Percentiles rank a stretch among this genome's conserved stretches.
Evolutionary conservation across 441 rosid genomes (phyloP).

Genomic region (Corymbia citriodora): DNA sequence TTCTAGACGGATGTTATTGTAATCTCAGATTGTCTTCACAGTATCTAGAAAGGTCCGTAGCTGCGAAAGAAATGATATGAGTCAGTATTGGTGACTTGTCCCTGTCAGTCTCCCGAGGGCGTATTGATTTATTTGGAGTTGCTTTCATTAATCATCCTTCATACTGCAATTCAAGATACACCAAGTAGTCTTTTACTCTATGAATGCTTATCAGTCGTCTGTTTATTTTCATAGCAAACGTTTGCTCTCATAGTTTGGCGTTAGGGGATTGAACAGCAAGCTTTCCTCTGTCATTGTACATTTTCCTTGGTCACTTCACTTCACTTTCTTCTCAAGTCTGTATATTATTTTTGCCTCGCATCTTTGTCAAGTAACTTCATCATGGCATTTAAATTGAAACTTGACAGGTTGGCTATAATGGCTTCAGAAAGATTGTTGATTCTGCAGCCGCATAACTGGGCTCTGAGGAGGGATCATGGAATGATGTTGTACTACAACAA

Average conservation of each 20-base stretch:
- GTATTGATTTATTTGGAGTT: neutral
- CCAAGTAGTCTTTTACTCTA: neutral
- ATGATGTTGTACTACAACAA: slow-evolving; percentile 79
- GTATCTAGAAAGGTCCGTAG: neutral
- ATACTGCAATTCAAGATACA: neutral
- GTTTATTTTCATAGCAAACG: neutral
- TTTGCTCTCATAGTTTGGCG: neutral
- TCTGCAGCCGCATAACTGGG: slow-evolving; percentile 85
- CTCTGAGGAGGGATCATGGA: slow-evolving; percentile 75
- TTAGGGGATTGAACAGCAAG: neutral
- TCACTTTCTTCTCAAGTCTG: neutral
- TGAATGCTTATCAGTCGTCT: neutral
- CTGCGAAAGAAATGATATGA: neutral
- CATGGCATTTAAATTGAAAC: neutral
- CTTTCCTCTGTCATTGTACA: neutral
- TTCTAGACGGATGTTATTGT: neutral
- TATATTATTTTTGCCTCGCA: neutral
- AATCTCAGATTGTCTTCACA: neutral
- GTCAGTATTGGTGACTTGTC: neutral
- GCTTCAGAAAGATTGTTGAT: slow-evolving; percentile 80
- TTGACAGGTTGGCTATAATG: slow-evolving; percentile 66
- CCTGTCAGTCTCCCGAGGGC: neutral
- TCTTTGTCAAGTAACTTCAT: neutral
- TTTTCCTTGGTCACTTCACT: neutral
- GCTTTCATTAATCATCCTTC: neutral